Evolutionary conservation across 2,329 filamentous ascomycete genomes (phyloP).

Genomic region (Aspergillus texensis): DNA sequence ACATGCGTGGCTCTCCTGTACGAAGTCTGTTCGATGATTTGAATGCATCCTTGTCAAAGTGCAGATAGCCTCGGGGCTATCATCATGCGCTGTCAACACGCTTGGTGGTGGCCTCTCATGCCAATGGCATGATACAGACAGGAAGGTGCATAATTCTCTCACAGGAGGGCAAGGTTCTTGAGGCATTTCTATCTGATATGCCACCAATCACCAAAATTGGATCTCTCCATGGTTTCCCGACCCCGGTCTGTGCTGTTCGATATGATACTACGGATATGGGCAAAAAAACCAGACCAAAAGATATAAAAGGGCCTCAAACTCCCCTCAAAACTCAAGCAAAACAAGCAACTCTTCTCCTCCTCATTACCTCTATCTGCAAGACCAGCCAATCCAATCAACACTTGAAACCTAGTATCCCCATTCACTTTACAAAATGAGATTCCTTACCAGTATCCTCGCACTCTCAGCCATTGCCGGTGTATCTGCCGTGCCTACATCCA

Average conservation of each 20-base stretch:
- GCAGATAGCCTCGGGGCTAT: no score
- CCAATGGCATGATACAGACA: not conserved
- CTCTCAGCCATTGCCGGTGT: not conserved
- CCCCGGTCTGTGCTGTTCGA: no score
- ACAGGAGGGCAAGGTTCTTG: not conserved
- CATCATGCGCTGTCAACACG: no score
- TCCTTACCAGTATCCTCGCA: not conserved
- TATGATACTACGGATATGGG: not conserved
- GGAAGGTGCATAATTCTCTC: not conserved
- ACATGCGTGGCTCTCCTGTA: no score
- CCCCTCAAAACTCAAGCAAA: not conserved
- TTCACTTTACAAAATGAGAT: not conserved
- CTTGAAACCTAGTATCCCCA: no score
- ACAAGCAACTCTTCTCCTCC: not conserved
- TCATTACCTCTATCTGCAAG: no score
- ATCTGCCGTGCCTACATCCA: not conserved
- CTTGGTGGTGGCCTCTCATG: not conserved
- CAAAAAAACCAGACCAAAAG: not conserved
- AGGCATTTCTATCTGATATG: not conserved
- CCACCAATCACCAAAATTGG: not conserved
- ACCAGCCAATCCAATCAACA: no score
- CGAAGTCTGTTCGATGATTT: not conserved
- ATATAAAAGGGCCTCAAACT: not conserved
- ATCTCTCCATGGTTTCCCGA: not conserved
- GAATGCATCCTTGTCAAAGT: not conserved